Evolutionary conservation across 306 rosid species (phyloP).

Genomic region (Prunus kanzakura): DNA sequence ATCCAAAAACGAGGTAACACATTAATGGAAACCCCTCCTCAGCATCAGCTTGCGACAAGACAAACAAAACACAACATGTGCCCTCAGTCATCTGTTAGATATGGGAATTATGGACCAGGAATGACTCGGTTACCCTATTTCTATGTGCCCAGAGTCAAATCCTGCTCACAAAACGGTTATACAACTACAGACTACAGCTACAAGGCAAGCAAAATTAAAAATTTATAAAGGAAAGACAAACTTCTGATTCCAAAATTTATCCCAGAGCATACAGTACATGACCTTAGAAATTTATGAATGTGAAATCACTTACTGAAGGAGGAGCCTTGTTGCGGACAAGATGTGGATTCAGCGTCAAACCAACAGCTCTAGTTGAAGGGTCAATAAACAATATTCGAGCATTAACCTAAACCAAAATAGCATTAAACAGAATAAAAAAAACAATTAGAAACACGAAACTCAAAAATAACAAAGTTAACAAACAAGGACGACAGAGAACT

Average conservation of each 20-base stretch:
- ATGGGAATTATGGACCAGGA: background rate
- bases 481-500: background rate
- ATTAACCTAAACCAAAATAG: conserved; percentile 52
- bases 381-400: conserved; percentile 88
- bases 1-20: background rate
- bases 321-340: conserved; percentile 79
- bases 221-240: background rate
- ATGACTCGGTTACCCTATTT: background rate
- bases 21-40: background rate
- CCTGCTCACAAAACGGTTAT: background rate
- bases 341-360: conserved; percentile 89
- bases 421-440: conserved; percentile 1
- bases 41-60: background rate
- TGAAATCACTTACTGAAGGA: conserved; percentile 59
- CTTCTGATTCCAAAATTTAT: conserved; percentile 8
- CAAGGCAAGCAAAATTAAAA: background rate
- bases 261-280: background rate
- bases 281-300: background rate
- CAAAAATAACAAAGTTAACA: background rate
- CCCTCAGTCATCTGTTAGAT: background rate
- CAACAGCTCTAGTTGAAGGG: conserved; percentile 89
- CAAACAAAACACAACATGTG: background rate
- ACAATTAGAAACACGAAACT: conserved; percentile 12
- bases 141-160: background rate
- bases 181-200: background rate